These are phyloP conservation scores for Umbelopsis sp. DNA, from an alignment of 371 early-diverging fungal species.

Conservation along the genomic window DNA sequence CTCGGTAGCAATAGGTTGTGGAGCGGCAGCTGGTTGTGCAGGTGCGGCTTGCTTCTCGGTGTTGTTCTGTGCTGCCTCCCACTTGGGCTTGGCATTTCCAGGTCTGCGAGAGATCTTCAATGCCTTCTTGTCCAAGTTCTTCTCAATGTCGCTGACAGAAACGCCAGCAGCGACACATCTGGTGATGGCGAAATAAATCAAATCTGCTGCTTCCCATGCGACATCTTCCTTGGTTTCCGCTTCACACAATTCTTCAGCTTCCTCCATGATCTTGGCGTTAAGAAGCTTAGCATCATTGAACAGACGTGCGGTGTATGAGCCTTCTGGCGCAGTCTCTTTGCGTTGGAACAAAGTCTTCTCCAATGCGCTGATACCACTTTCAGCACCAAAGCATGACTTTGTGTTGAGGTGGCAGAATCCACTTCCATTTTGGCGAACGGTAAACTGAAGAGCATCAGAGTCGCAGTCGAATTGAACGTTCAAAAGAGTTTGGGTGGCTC, in stretches of 20 bases:
- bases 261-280: conserved; percentile 93
- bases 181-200: conserved; percentile 93
- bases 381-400: conserved; percentile 89
- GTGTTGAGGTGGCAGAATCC: conserved; percentile 96
- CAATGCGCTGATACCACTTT: conserved; percentile 75
- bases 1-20: background rate
- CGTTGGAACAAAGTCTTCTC: conserved; percentile 67
- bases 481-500: conserved; percentile 85
- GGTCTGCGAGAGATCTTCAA: conserved; percentile 89
- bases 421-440: conserved; percentile 85
- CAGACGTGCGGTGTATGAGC: conserved; percentile 91
- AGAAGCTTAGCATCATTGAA: conserved; percentile 85
- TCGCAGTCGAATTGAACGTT: conserved; percentile 90
- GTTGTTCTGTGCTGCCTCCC: conserved; percentile 34
- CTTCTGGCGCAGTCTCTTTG: conserved; percentile 75
- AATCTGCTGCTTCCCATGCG: conserved; percentile 96
- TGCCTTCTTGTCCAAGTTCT: conserved; percentile 80
- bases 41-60: conserved; percentile 26
- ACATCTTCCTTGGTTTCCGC: conserved; percentile 79
- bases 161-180: conserved; percentile 88
- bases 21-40: conserved; percentile 30
- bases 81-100: conserved; percentile 93
- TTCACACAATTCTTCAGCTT: conserved; percentile 91
- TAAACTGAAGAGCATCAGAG: conserved; percentile 84
- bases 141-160: conserved; percentile 83